These are phyloP conservation scores for Pholiota adiposa DNA, from an alignment of 1,284 basidiomycete genomes.

Conservation along the genomic window DNA sequence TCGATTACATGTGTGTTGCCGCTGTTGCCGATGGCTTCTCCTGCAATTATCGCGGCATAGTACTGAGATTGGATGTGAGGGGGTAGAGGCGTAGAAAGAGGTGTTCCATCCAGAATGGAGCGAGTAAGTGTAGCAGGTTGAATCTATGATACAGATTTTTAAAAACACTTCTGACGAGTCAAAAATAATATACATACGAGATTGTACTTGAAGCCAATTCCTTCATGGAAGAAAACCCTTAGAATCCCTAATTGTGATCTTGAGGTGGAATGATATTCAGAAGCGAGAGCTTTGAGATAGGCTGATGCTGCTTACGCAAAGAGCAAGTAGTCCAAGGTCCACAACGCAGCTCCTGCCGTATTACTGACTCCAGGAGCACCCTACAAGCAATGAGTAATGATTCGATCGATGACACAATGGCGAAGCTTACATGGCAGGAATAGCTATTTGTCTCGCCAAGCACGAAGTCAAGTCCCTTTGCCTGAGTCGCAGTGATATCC, in stretches of 20 bases:
- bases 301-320: constrained; percentile 41
- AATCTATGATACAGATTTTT: constrained; percentile 40
- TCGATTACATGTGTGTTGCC: constrained; percentile 51
- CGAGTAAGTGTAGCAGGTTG: constrained; percentile 57
- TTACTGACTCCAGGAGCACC: constrained; percentile 73
- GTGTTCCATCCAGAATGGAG: constrained; percentile 54
- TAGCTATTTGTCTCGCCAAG: constrained; percentile 65
- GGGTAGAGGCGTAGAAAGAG: constrained; percentile 48
- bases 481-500: constrained; percentile 53
- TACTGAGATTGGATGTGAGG: constrained; percentile 65
- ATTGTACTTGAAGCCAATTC: constrained; percentile 54
- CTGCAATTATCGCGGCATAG: constrained; percentile 60
- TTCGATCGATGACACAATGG: not conserved
- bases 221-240: constrained; percentile 48
- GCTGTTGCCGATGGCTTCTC: constrained; percentile 41
- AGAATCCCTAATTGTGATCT: constrained; percentile 43
- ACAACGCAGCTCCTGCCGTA: constrained; percentile 70
- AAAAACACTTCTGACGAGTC: not conserved
- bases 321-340: constrained; percentile 69
- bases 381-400: constrained; percentile 21
- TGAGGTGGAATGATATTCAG: not conserved
- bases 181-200: constrained; percentile 32
- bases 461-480: constrained; percentile 56
- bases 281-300: not conserved
- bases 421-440: constrained; percentile 44